A percentile compares a stretch with the other conserved stretches of the same genome.
Evolutionary conservation across 192 early-diverging fungal species (phyloP).

Genomic region (Backusella liffmaniae): DNA sequence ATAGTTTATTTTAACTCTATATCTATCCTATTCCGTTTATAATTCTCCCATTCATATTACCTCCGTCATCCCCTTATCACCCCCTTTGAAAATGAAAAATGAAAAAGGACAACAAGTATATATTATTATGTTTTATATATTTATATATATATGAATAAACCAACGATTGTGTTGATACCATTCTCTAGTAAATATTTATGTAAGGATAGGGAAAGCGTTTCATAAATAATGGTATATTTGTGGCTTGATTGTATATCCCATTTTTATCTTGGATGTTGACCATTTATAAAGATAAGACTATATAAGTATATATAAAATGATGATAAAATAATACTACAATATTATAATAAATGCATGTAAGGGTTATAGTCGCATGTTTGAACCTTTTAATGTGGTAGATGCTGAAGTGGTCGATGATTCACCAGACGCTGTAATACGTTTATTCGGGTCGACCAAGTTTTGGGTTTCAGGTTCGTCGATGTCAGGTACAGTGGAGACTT

Average conservation of each 20-base stretch:
- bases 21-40: neutral
- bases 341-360: neutral
- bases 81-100: constrained; percentile 9
- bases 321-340: constrained; percentile 2
- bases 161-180: constrained; percentile 1
- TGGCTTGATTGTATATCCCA: neutral
- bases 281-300: neutral
- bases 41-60: neutral
- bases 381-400: neutral
- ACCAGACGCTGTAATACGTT: constrained; percentile 33
- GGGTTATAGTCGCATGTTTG: neutral
- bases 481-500: constrained; percentile 41
- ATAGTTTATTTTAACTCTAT: neutral
- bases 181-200: neutral
- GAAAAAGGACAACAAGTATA: neutral
- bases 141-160: neutral
- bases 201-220: neutral
- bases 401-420: constrained; percentile 14
- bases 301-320: neutral
- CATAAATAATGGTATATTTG: neutral
- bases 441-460: constrained; percentile 32
- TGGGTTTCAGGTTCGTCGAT: constrained; percentile 34
- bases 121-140: neutral
- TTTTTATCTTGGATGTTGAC: neutral
- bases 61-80: neutral